phyloP scores from a whole-genome alignment of 148 eudicot species.

The Rhododendron ovatum region DNA sequence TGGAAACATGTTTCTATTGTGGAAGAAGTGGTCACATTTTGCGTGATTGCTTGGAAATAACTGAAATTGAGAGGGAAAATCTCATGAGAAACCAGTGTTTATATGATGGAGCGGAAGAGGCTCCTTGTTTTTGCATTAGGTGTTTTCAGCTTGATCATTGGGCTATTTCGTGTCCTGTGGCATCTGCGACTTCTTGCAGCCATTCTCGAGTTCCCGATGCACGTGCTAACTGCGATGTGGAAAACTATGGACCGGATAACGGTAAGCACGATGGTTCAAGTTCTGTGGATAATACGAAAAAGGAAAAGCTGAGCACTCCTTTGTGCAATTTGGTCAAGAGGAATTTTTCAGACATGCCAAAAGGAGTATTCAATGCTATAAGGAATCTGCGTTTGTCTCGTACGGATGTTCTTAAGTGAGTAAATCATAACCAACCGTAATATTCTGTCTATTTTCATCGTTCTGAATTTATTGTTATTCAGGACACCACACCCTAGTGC shows the following conservation, averaged over 20 bases:
- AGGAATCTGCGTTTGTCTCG: conserved; percentile 58
- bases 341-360: conserved; percentile 16
- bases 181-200: neutral
- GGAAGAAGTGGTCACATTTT: conserved; percentile 44
- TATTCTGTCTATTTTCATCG: neutral
- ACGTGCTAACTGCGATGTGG: neutral
- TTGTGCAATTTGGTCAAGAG: neutral
- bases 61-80: conserved; percentile 33
- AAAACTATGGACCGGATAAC: neutral
- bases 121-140: conserved; percentile 40
- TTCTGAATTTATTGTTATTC: neutral
- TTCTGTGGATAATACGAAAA: neutral
- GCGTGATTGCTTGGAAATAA: conserved; percentile 32
- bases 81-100: neutral
- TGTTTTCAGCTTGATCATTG: conserved; percentile 54
- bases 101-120: conserved; percentile 24
- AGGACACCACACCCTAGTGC: neutral
- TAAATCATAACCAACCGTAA: neutral
- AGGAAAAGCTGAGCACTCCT: neutral
- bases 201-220: conserved; percentile 4
- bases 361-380: conserved; percentile 42
- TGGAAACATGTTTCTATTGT: conserved; percentile 39
- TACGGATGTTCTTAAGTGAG: conserved; percentile 51
- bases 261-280: neutral
- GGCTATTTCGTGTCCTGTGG: conserved; percentile 49